Evolutionary conservation across 2,329 filamentous ascomycete species (phyloP), one percentile per base, ranked within the genome.

Genomic region (Neofusicoccum cordaticola): DNA sequence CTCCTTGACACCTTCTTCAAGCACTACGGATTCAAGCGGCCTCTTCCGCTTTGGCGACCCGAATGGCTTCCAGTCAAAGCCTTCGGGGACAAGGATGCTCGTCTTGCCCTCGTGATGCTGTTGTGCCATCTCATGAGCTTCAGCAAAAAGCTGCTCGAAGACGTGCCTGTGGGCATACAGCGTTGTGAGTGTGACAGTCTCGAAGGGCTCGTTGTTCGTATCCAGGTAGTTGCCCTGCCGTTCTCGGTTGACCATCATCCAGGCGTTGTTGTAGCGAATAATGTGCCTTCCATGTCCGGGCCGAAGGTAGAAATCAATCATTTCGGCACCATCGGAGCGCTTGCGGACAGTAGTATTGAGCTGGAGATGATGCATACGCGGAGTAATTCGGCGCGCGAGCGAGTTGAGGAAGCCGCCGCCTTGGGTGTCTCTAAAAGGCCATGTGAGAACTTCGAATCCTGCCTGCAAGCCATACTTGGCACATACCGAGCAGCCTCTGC

Each of bases 201-300:
- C 95, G 81, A 97, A 96, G 1, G 95, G 95, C 70, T 92, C 90
- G 65, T 94, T 95, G 31, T 90, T 93, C 57, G 88, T 87, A 72
- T 90, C 86, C 72, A 94, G 85, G 68, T 87, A 91, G 15, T 50
- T 51, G 1, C 91, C 89, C 64, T 93, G 95, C 69, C 96, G 92
- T 75, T 96, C 89, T 62, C 95, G 85, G 71, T 90, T 90, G 68
- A 99, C 92, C 1, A 90, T 85, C 66, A 99, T 92, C 75, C 95
- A 97, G 0, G 94, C 91, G 70, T 90, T 89, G 66, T 88, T 88
- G 76, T 96, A 95, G 66, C 92, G 91, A 68, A 99, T 83, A 35
- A 98, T 86, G 73, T 99, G 93, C 65, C 88, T 86, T 8, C 95
- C 95, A 65, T 93, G 96, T 0, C 95, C 95, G 0, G 95, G 95